Evolutionary conservation across 805 yeast genomes (phyloP), one percentile per base, ranked within the genome.

Genomic region (Candida suzukii): DNA sequence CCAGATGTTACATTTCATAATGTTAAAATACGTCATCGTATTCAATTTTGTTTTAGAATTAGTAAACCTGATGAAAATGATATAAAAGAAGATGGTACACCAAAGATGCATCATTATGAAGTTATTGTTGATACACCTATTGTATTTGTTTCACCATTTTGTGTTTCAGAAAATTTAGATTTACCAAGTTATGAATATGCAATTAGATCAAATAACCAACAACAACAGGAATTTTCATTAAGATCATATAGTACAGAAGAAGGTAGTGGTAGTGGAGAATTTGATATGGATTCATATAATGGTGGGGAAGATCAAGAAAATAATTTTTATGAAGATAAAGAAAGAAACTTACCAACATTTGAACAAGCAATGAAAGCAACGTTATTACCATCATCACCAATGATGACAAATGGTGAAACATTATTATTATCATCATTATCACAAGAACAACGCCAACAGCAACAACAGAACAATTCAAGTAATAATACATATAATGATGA

Each of bases 121-220:
- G 90, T 84, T 18, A 76, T 84, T 35, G 83, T 84, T 31, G 93
- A 84, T 54, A 83, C 91, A 0, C 93, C 93, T 0, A 67, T 84
- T 29, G 69, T 73, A 25, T 56, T 77, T 17, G 62, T 75, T n/a
- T 72, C 78, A 12, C 67, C 68, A 28, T 61, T 61, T 47, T 60
- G 54, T 43, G 54, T 48, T 11, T 52, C 48, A 33, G 57, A 60
- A 39, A 31, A 63, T 52, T 28, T 60, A 46, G 45, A 73, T 56
- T 53, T 65, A 62, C 60, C 73, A 58, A 40, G 76, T 64, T 41
- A 64, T 45, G 64, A 62, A 16, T 51, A 52, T 41, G 65, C 59
- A 4, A 58, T 60, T 13, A 51, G 41, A 31, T 39, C 52, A 2
- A 34, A 52, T 2, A 41, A 28, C 19, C 26, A n/a, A n/a, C n/a